Evolutionary conservation across 2,329 filamentous ascomycete species (phyloP).

Genomic region (Tolypocladium cylindrosporum): DNA sequence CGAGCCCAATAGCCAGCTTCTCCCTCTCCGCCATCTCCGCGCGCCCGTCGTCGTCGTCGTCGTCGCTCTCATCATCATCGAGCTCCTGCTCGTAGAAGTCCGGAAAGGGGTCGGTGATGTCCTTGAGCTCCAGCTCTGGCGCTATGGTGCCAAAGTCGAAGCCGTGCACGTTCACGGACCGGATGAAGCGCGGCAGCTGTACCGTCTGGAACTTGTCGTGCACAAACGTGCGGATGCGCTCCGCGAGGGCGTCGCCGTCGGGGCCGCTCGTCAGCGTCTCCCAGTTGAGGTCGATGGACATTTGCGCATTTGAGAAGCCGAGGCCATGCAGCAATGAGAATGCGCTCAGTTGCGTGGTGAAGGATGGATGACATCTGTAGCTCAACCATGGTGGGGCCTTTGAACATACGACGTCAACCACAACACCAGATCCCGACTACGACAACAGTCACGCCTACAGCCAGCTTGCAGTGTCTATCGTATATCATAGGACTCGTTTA

Average conservation of each 20-base stretch:
- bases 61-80: constrained; percentile 38
- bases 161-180: constrained; percentile 85
- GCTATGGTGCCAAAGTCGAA: constrained; percentile 84
- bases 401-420: background rate
- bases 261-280: constrained; percentile 80
- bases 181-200: constrained; percentile 87
- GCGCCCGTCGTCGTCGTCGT: constrained; percentile 20
- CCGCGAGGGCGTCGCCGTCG: constrained; percentile 76
- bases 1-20: constrained; percentile 1
- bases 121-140: constrained; percentile 85
- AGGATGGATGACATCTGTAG: background rate
- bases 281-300: constrained; percentile 99
- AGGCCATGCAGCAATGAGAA: background rate
- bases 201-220: constrained; percentile 94
- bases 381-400: background rate
- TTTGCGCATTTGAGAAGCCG: constrained; percentile 24
- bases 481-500: background rate
- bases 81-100: constrained; percentile 89
- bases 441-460: background rate
- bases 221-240: constrained; percentile 83
- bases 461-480: background rate
- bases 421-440: background rate
- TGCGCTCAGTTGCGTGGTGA: background rate
- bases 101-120: constrained; percentile 88
- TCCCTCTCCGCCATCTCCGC: constrained; percentile 20